Conservation (phyloP, 768 basidiomycete genomes). For the Trametes elegans region DNA sequence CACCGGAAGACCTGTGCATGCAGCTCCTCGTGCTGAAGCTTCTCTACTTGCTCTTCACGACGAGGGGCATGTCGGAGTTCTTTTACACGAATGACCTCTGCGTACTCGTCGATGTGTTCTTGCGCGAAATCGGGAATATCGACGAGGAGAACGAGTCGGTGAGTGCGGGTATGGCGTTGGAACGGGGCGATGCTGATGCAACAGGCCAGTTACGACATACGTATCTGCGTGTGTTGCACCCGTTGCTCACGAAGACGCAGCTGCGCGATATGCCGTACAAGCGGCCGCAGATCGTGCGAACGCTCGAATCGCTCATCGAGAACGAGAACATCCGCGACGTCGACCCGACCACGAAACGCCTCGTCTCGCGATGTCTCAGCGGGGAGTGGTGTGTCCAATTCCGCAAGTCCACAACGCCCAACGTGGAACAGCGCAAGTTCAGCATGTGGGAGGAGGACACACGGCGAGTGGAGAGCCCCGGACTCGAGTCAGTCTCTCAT, state of each 20-base stretch:
- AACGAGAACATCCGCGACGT: conserved; percentile 79
- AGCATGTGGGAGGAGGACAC: conserved; percentile 28
- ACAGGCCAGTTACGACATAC: conserved; percentile 79
- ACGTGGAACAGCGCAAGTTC: conserved; percentile 24
- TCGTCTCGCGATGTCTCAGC: conserved; percentile 87
- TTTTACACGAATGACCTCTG: conserved; percentile 98
- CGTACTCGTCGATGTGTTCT: conserved; percentile 95
- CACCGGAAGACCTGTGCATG: conserved; percentile 91
- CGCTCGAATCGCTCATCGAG: conserved; percentile 74
- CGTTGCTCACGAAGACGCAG: conserved; percentile 92
- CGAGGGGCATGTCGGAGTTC: conserved; percentile 88
- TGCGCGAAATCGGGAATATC: conserved; percentile 89
- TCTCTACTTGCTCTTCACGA: conserved; percentile 92
- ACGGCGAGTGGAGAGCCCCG: conserved; percentile 41
- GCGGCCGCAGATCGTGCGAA: conserved; percentile 80
- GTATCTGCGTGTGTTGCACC: conserved; percentile 94
- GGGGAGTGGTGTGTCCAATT: conserved; percentile 86
- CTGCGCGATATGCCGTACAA: conserved; percentile 85
- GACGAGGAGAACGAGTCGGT: conserved; percentile 95
- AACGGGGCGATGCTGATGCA: not conserved
- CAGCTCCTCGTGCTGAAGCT: conserved; percentile 92
- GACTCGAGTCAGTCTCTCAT: conserved; percentile 40
- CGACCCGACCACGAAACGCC: conserved; percentile 81
- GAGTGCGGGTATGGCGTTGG: conserved; percentile 32
- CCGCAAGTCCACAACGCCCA: conserved; percentile 35